These are phyloP conservation scores for Leccinum incarnatum DNA, from an alignment of 768 basidiomycete species.

Conservation along the genomic window DNA sequence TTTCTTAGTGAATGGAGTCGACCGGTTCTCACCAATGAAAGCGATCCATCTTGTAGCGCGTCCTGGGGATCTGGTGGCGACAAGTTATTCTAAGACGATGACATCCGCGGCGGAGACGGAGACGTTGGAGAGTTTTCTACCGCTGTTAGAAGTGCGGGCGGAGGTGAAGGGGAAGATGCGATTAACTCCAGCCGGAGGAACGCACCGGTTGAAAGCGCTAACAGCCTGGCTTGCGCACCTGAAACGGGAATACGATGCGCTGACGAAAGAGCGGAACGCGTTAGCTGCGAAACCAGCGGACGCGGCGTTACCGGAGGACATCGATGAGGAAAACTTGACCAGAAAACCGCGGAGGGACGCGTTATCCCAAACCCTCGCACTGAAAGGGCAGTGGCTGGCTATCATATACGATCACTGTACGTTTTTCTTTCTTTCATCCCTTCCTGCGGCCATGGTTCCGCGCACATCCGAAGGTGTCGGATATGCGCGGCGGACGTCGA, in stretches of 20 bases:
- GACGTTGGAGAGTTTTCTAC: background rate
- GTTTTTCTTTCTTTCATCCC: no score
- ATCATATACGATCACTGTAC: background rate
- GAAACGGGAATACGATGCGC: background rate
- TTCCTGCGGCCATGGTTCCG: no score
- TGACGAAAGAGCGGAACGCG: background rate
- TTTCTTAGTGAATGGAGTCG: background rate
- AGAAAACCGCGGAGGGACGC: background rate
- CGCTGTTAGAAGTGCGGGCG: background rate
- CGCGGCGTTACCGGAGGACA: background rate
- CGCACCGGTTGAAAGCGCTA: background rate
- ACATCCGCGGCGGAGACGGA: background rate
- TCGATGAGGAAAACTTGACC: background rate
- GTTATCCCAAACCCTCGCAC: background rate
- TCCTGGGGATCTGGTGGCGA: background rate
- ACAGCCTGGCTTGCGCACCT: background rate
- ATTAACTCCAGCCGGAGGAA: background rate
- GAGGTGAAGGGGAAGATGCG: background rate
- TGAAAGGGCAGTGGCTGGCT: background rate
- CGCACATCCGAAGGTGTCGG: no score
- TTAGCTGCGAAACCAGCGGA: background rate
- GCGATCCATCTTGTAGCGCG: background rate
- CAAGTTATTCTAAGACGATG: background rate
- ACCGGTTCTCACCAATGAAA: background rate
- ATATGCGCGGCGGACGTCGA: no score